Evolutionary conservation across 2,329 filamentous ascomycete genomes (phyloP).

Genomic region (Penicillium frequentans): DNA sequence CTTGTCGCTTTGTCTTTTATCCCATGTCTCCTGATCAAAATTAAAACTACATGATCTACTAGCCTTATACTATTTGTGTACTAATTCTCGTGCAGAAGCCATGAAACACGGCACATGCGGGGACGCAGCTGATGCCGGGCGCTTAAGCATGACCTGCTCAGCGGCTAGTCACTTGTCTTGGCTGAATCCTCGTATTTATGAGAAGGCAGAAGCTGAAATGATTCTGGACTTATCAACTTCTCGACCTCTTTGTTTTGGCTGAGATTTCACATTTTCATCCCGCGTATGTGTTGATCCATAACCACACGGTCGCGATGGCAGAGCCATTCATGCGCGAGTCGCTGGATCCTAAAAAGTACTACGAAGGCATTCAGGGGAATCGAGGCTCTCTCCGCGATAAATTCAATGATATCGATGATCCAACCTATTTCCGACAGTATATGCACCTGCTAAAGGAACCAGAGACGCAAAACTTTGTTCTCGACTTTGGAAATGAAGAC

Average conservation of each 20-base stretch:
- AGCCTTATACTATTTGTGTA: neutral
- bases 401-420: slow-evolving; percentile 42
- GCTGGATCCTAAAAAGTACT: slow-evolving; percentile 30
- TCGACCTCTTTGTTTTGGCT: too few species aligned
- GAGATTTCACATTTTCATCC: too few species aligned
- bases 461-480: slow-evolving; percentile 41
- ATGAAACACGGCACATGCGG: neutral
- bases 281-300: too few species aligned
- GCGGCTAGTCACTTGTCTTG: slow-evolving; percentile 5
- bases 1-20: too few species aligned
- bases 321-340: slow-evolving; percentile 10
- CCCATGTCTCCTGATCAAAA: too few species aligned
- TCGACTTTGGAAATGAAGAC: slow-evolving; percentile 45
- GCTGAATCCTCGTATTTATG: neutral
- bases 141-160: slow-evolving; percentile 24
- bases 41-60: neutral
- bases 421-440: slow-evolving; percentile 30
- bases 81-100: neutral
- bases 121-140: slow-evolving; percentile 19
- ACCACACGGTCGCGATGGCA: slow-evolving; percentile 7
- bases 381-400: slow-evolving; percentile 21
- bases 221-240: too few species aligned
- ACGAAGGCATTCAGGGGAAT: slow-evolving; percentile 26
- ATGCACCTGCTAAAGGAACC: slow-evolving; percentile 29
- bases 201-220: neutral